Percentiles rank a stretch among this genome's conserved stretches.
Conservation (phyloP, 2,329 filamentous ascomycete species). For the Chrysosporium queenslandicum region DNA sequence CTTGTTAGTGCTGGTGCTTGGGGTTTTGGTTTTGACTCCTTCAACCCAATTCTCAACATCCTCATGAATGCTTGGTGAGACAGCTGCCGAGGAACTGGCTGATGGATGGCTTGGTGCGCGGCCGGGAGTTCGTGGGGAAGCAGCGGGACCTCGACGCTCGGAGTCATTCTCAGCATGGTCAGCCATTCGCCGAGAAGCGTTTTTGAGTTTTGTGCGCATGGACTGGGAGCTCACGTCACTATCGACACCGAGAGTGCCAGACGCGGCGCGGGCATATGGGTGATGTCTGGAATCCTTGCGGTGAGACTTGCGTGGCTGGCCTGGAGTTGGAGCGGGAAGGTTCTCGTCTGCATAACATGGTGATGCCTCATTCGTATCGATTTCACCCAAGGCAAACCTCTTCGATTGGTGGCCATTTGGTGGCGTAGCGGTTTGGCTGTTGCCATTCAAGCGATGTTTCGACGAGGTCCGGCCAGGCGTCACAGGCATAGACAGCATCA, state of each 20-base stretch:
- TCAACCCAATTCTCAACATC: conserved; percentile 59
- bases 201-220: conserved; percentile 11
- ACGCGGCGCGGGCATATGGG: conserved; percentile 54
- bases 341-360: conserved; percentile 58
- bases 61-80: conserved; percentile 53
- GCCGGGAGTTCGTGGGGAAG: conserved; percentile 54
- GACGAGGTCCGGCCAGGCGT: conserved; percentile 45
- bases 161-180: conserved; percentile 63
- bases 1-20: conserved; percentile 46
- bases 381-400: conserved; percentile 83
- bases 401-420: conserved; percentile 66
- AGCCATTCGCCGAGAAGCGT: conserved; percentile 37
- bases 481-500: conserved; percentile 48
- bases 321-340: conserved; percentile 86
- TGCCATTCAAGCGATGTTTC: conserved; percentile 50
- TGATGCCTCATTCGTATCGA: conserved; percentile 64
- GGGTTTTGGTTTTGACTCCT: conserved; percentile 39
- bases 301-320: conserved; percentile 83
- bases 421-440: conserved; percentile 68
- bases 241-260: conserved; percentile 34
- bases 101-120: conserved; percentile 56
- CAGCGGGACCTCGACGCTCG: conserved; percentile 63
- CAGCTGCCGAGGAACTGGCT: conserved; percentile 64
- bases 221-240: conserved; percentile 22
- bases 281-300: conserved; percentile 65